Conservation (phyloP, 2,329 filamentous ascomycete species). For the Ceratocystiopsis brevicomis region DNA sequence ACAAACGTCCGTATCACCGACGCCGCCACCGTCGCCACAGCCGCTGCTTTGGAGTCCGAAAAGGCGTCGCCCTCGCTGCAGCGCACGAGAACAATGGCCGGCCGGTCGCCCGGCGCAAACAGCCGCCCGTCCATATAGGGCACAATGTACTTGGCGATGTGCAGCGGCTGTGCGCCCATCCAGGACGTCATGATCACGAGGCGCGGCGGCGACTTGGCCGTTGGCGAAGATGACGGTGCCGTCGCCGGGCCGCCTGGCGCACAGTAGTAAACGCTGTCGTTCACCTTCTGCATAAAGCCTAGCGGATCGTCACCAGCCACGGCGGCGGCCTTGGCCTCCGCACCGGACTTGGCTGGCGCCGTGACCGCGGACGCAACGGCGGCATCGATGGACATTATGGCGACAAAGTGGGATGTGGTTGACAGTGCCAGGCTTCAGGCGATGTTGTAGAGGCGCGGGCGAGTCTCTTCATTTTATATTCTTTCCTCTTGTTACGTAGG, state of each 20-base stretch:
- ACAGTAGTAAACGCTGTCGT: constrained; percentile 18
- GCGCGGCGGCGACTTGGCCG: constrained; percentile 16
- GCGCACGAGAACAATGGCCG: constrained; percentile 28
- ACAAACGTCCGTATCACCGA: constrained; percentile 18
- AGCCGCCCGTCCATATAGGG: constrained; percentile 18
- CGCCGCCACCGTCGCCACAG: constrained; percentile 21
- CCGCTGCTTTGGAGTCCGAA: constrained; percentile 14
- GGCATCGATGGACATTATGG: too few species aligned
- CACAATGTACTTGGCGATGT: constrained; percentile 32
- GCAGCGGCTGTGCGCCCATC: constrained; percentile 30
- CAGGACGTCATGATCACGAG: constrained; percentile 30
- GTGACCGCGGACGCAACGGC: background rate
- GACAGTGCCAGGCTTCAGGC: too few species aligned
- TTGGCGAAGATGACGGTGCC: too few species aligned
- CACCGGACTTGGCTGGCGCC: background rate
- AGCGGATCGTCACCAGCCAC: constrained; percentile 10
- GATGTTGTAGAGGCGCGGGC: too few species aligned
- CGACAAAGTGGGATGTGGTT: too few species aligned
- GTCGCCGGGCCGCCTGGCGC: constrained; percentile 8
- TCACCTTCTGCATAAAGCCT: constrained; percentile 20
- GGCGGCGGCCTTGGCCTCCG: background rate
- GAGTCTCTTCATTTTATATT: too few species aligned
- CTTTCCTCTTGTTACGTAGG: too few species aligned
- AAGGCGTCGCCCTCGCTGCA: constrained; percentile 21
- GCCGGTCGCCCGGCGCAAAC: constrained; percentile 20